Conservation (phyloP, 768 basidiomycete genomes). For the Dioszegia hungarica region DNA sequence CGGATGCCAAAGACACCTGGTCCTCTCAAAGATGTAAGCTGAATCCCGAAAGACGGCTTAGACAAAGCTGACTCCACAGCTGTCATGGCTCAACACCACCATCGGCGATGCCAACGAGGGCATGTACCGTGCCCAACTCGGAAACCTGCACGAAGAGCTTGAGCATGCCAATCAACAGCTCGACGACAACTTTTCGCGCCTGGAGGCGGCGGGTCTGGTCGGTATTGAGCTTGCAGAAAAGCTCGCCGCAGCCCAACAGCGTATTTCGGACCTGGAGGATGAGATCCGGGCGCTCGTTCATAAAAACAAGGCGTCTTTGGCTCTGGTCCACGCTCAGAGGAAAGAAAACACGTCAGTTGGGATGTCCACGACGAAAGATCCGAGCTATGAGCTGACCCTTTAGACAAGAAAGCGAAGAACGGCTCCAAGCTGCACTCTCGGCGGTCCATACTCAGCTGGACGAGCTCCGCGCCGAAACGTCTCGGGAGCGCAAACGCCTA, state of each 20-base stretch:
- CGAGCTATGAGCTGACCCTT: not conserved
- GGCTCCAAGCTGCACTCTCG: constrained; percentile 21
- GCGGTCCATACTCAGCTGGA: constrained; percentile 31
- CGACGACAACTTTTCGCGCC: constrained; percentile 42
- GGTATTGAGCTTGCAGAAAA: constrained; percentile 37
- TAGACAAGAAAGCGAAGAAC: constrained; percentile 18
- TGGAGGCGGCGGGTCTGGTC: constrained; percentile 42
- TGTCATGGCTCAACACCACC: constrained; percentile 42
- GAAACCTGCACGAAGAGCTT: constrained; percentile 39
- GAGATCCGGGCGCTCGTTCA: constrained; percentile 28
- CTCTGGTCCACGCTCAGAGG: constrained; percentile 25
- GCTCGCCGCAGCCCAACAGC: constrained; percentile 34
- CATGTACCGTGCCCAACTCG: constrained; percentile 31
- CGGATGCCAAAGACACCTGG: constrained; percentile 42
- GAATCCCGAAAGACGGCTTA: too few relatives aligned
- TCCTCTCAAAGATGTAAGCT: constrained; percentile 33
- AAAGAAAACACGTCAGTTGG: constrained; percentile 27
- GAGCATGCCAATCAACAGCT: constrained; percentile 36
- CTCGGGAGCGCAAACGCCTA: constrained; percentile 22
- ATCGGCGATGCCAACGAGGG: constrained; percentile 35
- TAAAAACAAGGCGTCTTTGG: constrained; percentile 31
- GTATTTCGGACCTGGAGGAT: constrained; percentile 36
- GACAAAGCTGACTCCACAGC: constrained; percentile 20
- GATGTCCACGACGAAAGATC: not conserved
- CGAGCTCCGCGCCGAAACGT: constrained; percentile 19